These are phyloP conservation scores for Trichosanthes cucumerina DNA, from an alignment of 306 rosid genomes.

Conservation along the genomic window DNA sequence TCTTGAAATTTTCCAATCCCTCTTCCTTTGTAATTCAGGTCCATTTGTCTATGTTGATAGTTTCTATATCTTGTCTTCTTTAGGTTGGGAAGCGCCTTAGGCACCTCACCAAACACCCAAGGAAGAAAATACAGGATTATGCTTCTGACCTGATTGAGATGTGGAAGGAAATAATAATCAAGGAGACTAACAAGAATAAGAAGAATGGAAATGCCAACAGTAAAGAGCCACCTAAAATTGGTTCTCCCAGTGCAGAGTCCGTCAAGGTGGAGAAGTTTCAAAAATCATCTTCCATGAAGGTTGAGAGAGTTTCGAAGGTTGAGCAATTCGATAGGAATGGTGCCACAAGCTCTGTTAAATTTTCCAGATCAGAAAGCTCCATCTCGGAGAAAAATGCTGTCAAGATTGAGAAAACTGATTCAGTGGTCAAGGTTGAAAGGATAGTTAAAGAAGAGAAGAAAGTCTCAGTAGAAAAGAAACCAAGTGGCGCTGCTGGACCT, in stretches of 20 bases:
- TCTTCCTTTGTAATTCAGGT: not conserved
- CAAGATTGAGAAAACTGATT: conserved; percentile 37
- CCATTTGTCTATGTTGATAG: not conserved
- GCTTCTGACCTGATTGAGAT: conserved; percentile 62
- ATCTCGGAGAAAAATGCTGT: conserved; percentile 23
- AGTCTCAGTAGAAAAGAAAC: conserved; percentile 34
- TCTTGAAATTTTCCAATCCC: not conserved
- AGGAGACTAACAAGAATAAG: conserved; percentile 61
- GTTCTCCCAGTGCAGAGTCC: conserved; percentile 36
- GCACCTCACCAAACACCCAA: conserved; percentile 73
- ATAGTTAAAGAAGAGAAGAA: conserved; percentile 38
- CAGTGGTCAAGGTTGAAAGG: conserved; percentile 54
- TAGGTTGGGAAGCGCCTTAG: conserved; percentile 91
- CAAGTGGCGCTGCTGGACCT: conserved; percentile 29
- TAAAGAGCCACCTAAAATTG: conserved; percentile 29
- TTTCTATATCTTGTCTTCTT: not conserved
- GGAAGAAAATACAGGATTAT: conserved; percentile 56
- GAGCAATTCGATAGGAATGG: conserved; percentile 48
- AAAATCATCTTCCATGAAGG: conserved; percentile 43
- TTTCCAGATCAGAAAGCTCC: conserved; percentile 5
- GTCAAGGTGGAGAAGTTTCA: conserved; percentile 60
- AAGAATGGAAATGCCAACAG: conserved; percentile 39
- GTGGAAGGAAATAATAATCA: conserved; percentile 74
- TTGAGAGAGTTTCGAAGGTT: conserved; percentile 44
- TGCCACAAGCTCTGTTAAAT: conserved; percentile 30